Base-by-base conservation (phyloP, 1,284 basidiomycete genomes). In the Boletus sp. region DNA sequence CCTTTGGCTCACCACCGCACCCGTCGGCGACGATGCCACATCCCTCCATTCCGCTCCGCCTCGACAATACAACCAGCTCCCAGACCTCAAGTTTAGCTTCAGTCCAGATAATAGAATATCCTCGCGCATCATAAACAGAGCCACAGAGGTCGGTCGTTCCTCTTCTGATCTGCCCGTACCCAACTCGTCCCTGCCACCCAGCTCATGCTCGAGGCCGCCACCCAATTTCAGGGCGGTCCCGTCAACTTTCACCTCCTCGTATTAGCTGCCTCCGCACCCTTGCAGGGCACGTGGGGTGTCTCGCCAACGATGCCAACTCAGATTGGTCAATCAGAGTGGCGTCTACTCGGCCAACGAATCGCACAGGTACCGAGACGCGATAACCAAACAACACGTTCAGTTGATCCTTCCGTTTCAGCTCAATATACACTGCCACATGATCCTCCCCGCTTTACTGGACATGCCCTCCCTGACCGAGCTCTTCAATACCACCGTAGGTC, bases 361-460 rank as follows among this genome's bases (percentile, higher is more conserved):
- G 67, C 68, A 41, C 72, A 77, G 71, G 80, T 81, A 64, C 51
- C 52, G 26, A 57, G 22, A 33, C 46, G 45, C 23, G 46, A 48
- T 46, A 37, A 26, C 43, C 45, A 26, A 26, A 41, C 47, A 32
- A 43, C 34, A 34, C 45, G 34, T 43, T 43, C 32, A 44, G 41
- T 53, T 62, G 48, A 65, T 48, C 50, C 35, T 40, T 41, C 42
- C 41, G 5, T 48, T 27, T 30, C 54, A 84, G 82, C 70, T 72
- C 46, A 65, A 74, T 38, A 77, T 83, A 39, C 73, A 76, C 48
- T 76, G 78, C 51, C 82, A 84, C 62, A 70, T 84, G 68, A 73
- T 82, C 45, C 65, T 81, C 48, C 71, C 68, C 42, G 56, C 74
- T 40, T 68, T 67, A 49, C 66, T 71, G 47, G 68, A 75, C 53